phyloP scores from a whole-genome alignment of 495 filamentous ascomycete genomes.

The Neurospora sp. region DNA sequence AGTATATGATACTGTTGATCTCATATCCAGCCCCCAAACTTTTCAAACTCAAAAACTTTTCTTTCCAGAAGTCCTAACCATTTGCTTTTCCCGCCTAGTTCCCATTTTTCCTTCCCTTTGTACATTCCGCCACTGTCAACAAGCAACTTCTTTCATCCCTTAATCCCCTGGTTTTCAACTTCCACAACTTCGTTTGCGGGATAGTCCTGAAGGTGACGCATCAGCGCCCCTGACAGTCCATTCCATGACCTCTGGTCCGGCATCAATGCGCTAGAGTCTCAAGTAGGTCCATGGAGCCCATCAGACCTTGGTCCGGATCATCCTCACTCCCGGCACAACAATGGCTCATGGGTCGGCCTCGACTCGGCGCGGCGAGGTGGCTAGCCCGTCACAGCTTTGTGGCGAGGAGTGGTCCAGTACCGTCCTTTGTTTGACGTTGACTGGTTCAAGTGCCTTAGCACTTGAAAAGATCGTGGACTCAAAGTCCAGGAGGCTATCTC shows the following conservation, averaged over 20 bases:
- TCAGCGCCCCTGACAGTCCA: not conserved
- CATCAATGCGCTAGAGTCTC: not conserved
- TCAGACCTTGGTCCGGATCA: not conserved
- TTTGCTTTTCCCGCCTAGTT: not conserved
- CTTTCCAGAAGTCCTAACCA: not conserved
- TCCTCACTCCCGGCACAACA: not conserved
- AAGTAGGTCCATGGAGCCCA: not conserved
- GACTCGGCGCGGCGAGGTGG: not conserved
- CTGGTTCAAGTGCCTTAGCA: not conserved
- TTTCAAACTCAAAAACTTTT: not conserved
- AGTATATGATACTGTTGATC: not conserved
- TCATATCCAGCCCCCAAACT: not conserved
- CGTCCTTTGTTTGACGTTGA: not conserved
- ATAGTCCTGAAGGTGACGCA: not conserved
- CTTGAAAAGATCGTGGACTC: not conserved
- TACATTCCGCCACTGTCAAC: not conserved
- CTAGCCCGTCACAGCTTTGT: not conserved
- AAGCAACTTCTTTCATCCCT: not conserved
- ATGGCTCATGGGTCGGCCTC: not conserved
- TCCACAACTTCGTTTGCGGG: not conserved
- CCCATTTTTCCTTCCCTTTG: not conserved
- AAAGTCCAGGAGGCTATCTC: slow-evolving; percentile 4
- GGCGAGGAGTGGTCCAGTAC: not conserved
- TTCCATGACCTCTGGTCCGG: not conserved
- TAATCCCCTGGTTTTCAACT: not conserved